phyloP scores from a whole-genome alignment of 169 alveolate species.

The Nephromyces sp. region DNA sequence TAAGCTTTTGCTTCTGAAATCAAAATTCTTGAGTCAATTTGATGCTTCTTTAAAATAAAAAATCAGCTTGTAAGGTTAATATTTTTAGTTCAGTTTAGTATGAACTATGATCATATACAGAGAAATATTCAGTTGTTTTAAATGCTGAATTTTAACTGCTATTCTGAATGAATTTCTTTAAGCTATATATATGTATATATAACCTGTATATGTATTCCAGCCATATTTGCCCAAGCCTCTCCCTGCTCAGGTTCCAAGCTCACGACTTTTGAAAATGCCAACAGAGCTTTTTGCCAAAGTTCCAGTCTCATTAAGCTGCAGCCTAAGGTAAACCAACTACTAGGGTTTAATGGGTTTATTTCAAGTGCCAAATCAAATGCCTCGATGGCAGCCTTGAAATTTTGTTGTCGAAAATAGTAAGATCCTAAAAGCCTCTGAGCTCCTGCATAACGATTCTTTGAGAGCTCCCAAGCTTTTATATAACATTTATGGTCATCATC shows the following conservation, averaged over 20 bases:
- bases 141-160: neutral
- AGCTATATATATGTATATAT: neutral
- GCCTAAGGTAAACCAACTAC: constrained; percentile 68
- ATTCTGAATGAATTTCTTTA: neutral
- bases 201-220: constrained; percentile 60
- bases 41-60: too few relatives aligned
- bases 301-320: constrained; percentile 67
- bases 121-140: neutral
- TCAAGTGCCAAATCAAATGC: constrained; percentile 65
- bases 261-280: constrained; percentile 66
- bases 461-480: constrained; percentile 71
- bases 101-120: neutral
- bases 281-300: constrained; percentile 55
- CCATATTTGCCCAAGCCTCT: constrained; percentile 87
- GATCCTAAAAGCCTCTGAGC: constrained; percentile 78
- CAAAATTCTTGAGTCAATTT: too few relatives aligned
- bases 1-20: constrained; percentile 52
- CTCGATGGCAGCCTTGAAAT: constrained; percentile 53
- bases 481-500: constrained; percentile 56
- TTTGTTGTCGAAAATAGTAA: constrained; percentile 36
- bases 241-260: constrained; percentile 68
- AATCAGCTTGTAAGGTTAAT: too few relatives aligned
- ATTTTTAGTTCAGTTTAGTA: too few relatives aligned
- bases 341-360: constrained; percentile 65
- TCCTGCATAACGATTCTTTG: constrained; percentile 64